Base-by-base conservation (phyloP, 129 eudicot genomes). In the Glebionis coronaria region DNA sequence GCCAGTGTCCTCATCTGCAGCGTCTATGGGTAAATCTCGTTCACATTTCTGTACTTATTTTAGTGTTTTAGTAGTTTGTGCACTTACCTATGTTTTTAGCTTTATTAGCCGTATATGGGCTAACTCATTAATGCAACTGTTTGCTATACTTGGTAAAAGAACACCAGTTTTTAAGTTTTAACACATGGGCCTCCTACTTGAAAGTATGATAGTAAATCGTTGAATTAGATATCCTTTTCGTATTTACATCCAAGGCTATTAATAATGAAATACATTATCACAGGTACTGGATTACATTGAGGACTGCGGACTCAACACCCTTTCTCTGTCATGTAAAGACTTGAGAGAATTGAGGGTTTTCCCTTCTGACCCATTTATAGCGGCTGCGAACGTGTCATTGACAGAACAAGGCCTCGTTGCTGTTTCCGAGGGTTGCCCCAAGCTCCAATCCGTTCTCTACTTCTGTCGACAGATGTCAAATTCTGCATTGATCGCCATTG, bases 401-500 rank as follows among this genome's bases (percentile, higher is more conserved):
- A 92, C 98, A 0, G 98, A 92, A 80, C 82, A 74, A 57, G 98
- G 98, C 12, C 91, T 92, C 12, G 96, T 92, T 31, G 49, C 91
- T 13, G 96, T 92, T 44, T 90, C 98, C 0, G 78, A 64, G 45
- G 91, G 96, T 15, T 92, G 98, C 78, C 79, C 91, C 21, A 88
- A 92, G 56, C 95, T 92, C 61, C 88, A 84, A 21, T 88, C 96
- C 0, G 84, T 92, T 53, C 87, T 92, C 28, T 92, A 85, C 76
- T 92, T 92, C 80, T 92, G 98, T 60, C 88, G 98, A 45, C 98
- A 74, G 75, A 85, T 92, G 95, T 70, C 98, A 54, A 92, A 92
- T 71, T 83, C 88, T 2, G 98, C 98, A 51, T 66, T 92, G 31
- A 15, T 75, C 57, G 47, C 91, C 56, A 92, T 92, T 53, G 96